Percentiles rank a stretch among this genome's conserved stretches.
Conservation (phyloP, 352 stramenopile species). For the Phytophthora podocarpi region DNA sequence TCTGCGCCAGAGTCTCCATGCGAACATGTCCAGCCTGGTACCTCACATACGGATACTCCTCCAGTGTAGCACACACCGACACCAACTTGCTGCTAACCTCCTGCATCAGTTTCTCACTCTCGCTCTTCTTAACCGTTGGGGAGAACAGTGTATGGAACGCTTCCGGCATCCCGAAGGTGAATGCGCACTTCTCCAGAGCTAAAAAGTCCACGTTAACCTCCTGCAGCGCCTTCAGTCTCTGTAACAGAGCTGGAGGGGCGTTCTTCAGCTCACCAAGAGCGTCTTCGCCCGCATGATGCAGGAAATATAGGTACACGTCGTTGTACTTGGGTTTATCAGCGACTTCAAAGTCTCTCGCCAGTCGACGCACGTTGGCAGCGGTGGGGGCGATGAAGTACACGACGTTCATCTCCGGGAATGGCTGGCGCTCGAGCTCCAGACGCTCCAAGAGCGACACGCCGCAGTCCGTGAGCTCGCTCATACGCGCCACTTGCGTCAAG, state of each 20-base stretch:
- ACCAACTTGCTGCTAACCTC: constrained; percentile 93
- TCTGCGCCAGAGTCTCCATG: constrained; percentile 89
- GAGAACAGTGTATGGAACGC: constrained; percentile 86
- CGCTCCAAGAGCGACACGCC: constrained; percentile 96
- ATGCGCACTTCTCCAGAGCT: constrained; percentile 92
- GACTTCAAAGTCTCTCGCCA: constrained; percentile 88
- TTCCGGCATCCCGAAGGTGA: constrained; percentile 93
- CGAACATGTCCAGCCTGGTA: constrained; percentile 84
- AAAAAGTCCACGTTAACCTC: constrained; percentile 98
- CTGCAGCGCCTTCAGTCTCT: constrained; percentile 83
- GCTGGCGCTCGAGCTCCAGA: constrained; percentile 94
- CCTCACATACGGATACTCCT: constrained; percentile 97
- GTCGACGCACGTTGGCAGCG: constrained; percentile 75
- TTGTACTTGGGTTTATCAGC: constrained; percentile 92
- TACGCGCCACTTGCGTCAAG: constrained; percentile 94
- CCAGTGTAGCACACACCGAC: constrained; percentile 95
- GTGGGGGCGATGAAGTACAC: constrained; percentile 96
- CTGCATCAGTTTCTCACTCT: constrained; percentile 46
- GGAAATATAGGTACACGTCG: constrained; percentile 94
- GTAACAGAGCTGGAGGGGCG: constrained; percentile 74
- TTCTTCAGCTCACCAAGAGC: constrained; percentile 89
- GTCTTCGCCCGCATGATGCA: constrained; percentile 80
- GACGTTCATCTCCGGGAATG: constrained; percentile 96
- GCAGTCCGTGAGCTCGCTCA: constrained; percentile 99
- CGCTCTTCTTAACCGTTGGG: constrained; percentile 48